phyloP scores from a whole-genome alignment of 2,329 filamentous ascomycete species.

The Colletotrichum abscissum region DNA sequence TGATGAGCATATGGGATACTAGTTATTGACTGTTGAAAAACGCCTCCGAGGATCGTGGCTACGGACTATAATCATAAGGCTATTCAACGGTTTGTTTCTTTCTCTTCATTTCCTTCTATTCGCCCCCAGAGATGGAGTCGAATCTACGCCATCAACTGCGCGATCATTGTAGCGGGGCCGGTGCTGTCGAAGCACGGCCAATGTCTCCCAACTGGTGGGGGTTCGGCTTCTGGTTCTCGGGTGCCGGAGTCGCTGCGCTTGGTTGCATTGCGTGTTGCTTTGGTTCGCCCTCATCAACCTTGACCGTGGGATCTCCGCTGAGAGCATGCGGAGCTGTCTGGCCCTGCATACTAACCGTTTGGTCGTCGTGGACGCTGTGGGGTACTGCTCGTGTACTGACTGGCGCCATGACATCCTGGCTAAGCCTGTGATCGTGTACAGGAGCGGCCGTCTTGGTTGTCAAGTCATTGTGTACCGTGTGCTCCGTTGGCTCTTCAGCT shows the following conservation, averaged over 20 bases:
- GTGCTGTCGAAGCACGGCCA: constrained; percentile 4
- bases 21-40: not conserved
- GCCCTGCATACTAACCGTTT: not conserved
- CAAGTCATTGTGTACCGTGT: constrained; percentile 13
- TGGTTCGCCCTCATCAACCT: not conserved
- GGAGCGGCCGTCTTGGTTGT: not conserved
- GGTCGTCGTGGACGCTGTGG: constrained; percentile 16
- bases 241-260: not conserved
- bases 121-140: not conserved
- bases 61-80: constrained; percentile 11
- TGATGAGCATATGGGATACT: constrained; percentile 2
- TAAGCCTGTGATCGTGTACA: constrained; percentile 19
- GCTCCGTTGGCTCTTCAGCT: not conserved
- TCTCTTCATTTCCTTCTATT: not conserved
- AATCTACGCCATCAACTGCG: not conserved
- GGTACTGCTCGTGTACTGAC: not conserved
- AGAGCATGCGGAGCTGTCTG: not conserved
- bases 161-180: not conserved
- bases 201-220: not conserved
- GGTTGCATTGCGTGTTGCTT: constrained; percentile 2
- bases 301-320: not conserved
- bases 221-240: not conserved
- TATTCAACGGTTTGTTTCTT: not conserved
- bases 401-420: constrained; percentile 3
- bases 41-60: not conserved